Evolutionary conservation across 2,329 filamentous ascomycete species (phyloP).

Genomic region (Colletotrichum theobromicola): DNA sequence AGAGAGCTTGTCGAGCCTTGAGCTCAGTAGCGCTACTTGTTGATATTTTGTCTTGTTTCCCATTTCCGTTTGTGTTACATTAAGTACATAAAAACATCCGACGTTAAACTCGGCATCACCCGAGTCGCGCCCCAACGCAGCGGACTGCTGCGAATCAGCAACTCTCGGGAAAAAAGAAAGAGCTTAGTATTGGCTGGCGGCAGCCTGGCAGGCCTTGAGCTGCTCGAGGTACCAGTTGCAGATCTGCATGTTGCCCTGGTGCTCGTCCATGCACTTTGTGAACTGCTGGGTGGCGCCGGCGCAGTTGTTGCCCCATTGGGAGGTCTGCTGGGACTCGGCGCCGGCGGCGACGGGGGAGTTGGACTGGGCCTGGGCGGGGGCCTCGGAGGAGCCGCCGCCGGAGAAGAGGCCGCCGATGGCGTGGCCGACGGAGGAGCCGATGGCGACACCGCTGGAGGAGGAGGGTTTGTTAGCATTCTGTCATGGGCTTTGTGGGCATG

Average conservation of each 20-base stretch:
- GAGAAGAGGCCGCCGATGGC: slow-evolving; percentile 89
- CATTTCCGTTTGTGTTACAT: neutral
- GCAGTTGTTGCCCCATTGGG: slow-evolving; percentile 66
- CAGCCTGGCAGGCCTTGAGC: slow-evolving; percentile 86
- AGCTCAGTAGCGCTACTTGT: neutral
- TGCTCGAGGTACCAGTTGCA: slow-evolving; percentile 99
- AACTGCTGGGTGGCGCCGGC: slow-evolving; percentile 82
- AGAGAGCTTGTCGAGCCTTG: neutral
- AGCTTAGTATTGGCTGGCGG: slow-evolving; percentile 72
- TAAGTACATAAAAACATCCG: slow-evolving; percentile 9
- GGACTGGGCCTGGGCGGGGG: slow-evolving; percentile 43
- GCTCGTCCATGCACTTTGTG: slow-evolving; percentile 95
- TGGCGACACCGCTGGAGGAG: slow-evolving; percentile 81
- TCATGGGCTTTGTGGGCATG: neutral
- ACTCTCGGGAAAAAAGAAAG: neutral
- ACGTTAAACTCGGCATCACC: neutral
- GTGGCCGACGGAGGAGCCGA: slow-evolving; percentile 94
- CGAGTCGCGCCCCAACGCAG: neutral
- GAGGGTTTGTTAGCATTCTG: neutral
- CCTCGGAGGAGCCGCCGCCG: slow-evolving; percentile 69
- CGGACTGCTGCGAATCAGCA: neutral
- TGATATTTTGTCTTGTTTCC: neutral
- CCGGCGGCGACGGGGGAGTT: slow-evolving; percentile 46
- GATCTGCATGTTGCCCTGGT: slow-evolving; percentile 91
- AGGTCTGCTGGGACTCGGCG: slow-evolving; percentile 55